Evolutionary conservation across 1,139 yeast species (phyloP).

Genomic region (Spathaspora sp.): DNA sequence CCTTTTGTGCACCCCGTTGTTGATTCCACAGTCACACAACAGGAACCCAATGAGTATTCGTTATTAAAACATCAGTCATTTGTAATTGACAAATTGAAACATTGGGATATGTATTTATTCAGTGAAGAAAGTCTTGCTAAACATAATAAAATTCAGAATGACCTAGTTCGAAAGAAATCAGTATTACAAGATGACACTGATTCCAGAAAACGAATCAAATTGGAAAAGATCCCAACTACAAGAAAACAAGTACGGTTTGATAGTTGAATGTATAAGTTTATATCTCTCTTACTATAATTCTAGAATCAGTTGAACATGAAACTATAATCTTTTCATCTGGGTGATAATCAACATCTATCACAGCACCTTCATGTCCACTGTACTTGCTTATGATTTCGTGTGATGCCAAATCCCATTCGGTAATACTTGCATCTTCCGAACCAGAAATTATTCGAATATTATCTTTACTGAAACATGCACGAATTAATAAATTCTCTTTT

Average conservation of each 20-base stretch:
- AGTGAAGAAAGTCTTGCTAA: slow-evolving; percentile 9
- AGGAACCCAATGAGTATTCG: slow-evolving; percentile 20
- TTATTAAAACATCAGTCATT: slow-evolving; percentile 21
- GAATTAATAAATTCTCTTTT: slow-evolving; percentile 50
- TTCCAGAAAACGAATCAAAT: slow-evolving; percentile 10
- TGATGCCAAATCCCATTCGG: slow-evolving; percentile 61
- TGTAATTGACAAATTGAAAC: background rate
- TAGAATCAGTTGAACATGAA: slow-evolving; percentile 52
- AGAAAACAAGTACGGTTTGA: slow-evolving; percentile 28
- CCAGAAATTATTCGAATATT: slow-evolving; percentile 52
- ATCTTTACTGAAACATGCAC: slow-evolving; percentile 46
- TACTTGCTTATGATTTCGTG: slow-evolving; percentile 47
- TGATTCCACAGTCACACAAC: slow-evolving; percentile 4
- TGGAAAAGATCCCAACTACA: slow-evolving; percentile 7
- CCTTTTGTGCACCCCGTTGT: slow-evolving; percentile 24
- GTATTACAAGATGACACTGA: background rate
- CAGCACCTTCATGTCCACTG: slow-evolving; percentile 63
- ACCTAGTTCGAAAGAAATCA: background rate
- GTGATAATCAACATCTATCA: slow-evolving; percentile 56
- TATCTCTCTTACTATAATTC: slow-evolving; percentile 42
- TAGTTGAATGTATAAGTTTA: slow-evolving; percentile 9
- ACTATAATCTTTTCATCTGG: slow-evolving; percentile 36
- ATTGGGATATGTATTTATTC: slow-evolving; percentile 8
- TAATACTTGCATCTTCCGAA: slow-evolving; percentile 58
- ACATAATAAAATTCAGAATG: slow-evolving; percentile 5